Evolutionary conservation across 768 basidiomycete genomes (phyloP), one percentile per base, ranked within the genome.

Genomic region (Mycena galericulata): DNA sequence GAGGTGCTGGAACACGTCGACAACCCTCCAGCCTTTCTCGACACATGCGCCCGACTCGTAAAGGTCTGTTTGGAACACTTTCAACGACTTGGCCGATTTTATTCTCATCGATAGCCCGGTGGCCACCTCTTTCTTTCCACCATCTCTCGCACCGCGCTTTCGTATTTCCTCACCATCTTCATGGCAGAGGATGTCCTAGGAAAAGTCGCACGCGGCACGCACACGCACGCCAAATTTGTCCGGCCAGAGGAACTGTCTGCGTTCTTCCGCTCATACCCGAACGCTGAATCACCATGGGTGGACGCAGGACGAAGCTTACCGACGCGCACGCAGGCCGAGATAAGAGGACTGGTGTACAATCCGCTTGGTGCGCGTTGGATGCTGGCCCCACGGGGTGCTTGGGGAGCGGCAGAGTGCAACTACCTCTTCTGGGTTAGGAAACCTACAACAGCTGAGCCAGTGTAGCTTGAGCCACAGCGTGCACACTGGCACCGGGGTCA

Each of bases 1-100:
- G 98, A 99, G 79, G 97, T 99, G 10, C 77, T 99, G 32, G 98
- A 99, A 81, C 98, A 99, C 75, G 98, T 99, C 56, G 94, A 98
- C 76, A 92, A 97, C 74, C 97, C 98, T 1, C 84, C 88, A 8
- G 85, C 86, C 9, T 99, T 99, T 78, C 85, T 99, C 54, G 83
- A 87, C 30, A 89, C 91, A 41, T 92, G 96, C 71, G 93, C 93
- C 0, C 85, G 91, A 65, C 86, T 99, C 32, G 88, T 97, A 72
- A 99, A 98, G 83, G 97, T 96, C 12, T 38, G 9, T 38, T 32
- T 12, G 38, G 41, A 27, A 8, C 27, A 27, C 38, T 58, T 41
- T 41, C 41, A 34, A 38, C 26, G 20, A 50, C n/a, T 32, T n/a
- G n/a, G n/a, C n/a, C n/a, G n/a, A 4, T 22, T 47, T 56, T 14